Conservation (phyloP, 441 rosid species). For the Viola pubescens region DNA sequence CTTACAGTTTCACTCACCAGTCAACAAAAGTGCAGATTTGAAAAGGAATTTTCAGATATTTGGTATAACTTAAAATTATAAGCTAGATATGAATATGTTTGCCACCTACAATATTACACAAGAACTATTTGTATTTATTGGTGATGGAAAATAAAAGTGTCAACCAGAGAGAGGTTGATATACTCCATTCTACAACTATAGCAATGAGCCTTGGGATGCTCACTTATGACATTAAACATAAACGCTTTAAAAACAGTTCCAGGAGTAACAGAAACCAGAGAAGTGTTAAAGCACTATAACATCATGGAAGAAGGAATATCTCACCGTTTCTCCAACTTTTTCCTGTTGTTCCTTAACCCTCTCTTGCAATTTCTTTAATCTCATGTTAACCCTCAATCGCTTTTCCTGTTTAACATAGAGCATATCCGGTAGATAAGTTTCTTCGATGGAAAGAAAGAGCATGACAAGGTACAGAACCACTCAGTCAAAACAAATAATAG, state of each 20-base stretch:
- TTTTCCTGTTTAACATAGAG: conserved; percentile 40
- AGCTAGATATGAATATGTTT: too few species aligned
- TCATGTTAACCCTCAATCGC: conserved; percentile 66
- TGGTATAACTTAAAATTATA: too few species aligned
- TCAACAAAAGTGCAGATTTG: too few species aligned
- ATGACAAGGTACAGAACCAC: conserved; percentile 6
- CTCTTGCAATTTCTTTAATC: conserved; percentile 57
- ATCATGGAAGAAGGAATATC: neutral
- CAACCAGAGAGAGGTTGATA: too few species aligned
- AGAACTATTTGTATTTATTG: too few species aligned
- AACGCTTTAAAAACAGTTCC: neutral
- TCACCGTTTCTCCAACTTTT: conserved; percentile 40
- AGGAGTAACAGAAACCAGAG: neutral
- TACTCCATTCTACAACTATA: too few species aligned
- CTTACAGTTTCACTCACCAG: too few species aligned
- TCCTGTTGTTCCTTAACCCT: conserved; percentile 75
- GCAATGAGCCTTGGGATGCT: too few species aligned
- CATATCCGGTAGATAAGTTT: neutral
- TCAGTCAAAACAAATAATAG: neutral
- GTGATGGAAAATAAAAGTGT: too few species aligned
- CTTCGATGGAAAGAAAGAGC: neutral
- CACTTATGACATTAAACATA: too few species aligned
- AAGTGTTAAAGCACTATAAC: neutral
- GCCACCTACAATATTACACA: too few species aligned
- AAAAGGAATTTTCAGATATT: too few species aligned